These are phyloP conservation scores for Trametes sanguinea DNA, from an alignment of 768 basidiomycete species.

Conservation along the genomic window DNA sequence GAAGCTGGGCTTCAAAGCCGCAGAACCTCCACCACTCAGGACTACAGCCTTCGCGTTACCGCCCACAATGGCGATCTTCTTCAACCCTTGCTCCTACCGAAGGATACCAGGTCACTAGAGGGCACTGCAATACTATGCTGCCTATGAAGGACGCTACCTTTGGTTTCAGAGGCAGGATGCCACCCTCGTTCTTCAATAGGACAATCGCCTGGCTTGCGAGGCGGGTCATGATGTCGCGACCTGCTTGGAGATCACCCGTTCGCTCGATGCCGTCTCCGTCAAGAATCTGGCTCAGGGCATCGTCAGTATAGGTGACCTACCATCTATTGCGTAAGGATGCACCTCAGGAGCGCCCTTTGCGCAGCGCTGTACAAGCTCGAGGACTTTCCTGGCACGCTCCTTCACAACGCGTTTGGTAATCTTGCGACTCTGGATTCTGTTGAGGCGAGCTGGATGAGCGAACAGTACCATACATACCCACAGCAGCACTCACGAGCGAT, in stretches of 20 bases:
- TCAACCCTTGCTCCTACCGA: constrained; percentile 40
- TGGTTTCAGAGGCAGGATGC: constrained; percentile 54
- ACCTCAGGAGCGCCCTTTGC: constrained; percentile 69
- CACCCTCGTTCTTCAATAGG: constrained; percentile 67
- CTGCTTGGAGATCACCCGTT: constrained; percentile 60
- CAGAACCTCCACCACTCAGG: constrained; percentile 72
- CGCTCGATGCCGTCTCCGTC: constrained; percentile 72
- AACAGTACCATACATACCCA: background rate
- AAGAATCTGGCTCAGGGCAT: constrained; percentile 46
- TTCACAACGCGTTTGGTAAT: constrained; percentile 65
- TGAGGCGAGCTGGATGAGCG: background rate
- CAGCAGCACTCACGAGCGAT: constrained; percentile 42
- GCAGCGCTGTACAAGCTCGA: constrained; percentile 70
- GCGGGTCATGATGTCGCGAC: constrained; percentile 61
- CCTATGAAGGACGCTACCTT: constrained; percentile 16
- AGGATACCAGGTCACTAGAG: background rate
- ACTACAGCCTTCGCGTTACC: constrained; percentile 66
- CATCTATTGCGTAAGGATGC: background rate
- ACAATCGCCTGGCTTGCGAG: constrained; percentile 75
- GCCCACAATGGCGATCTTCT: constrained; percentile 76
- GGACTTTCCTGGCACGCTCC: constrained; percentile 63
- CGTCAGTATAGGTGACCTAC: background rate
- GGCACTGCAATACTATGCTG: background rate
- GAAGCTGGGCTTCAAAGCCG: constrained; percentile 72
- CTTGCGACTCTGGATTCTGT: constrained; percentile 56